Percentiles rank a stretch among this genome's conserved stretches.
Conservation (phyloP, 2,329 filamentous ascomycete species). For the Tolypocladium ophioglossoides region DNA sequence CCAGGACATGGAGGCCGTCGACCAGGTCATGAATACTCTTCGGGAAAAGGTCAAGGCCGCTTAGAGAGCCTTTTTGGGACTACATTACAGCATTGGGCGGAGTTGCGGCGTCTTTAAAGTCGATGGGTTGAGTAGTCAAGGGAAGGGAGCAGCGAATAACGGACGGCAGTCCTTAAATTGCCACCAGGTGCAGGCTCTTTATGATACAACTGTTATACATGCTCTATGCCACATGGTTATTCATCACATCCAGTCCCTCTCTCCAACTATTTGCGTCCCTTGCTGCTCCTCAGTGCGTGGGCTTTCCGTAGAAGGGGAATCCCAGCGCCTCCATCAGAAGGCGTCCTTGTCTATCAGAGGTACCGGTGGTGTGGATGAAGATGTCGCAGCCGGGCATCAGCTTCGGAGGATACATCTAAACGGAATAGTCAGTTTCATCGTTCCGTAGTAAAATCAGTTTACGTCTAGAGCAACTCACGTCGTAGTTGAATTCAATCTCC, state of each 20-base stretch:
- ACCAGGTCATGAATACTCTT: constrained; percentile 60
- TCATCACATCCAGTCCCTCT: not conserved
- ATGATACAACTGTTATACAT: constrained; percentile 26
- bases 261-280: not conserved
- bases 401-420: constrained; percentile 47
- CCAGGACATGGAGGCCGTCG: constrained; percentile 76
- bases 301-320: constrained; percentile 69
- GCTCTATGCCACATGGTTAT: constrained; percentile 14
- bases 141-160: not conserved
- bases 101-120: constrained; percentile 19
- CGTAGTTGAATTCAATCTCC: constrained; percentile 90
- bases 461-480: constrained; percentile 50
- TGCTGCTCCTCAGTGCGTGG: constrained; percentile 26
- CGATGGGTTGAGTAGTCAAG: not conserved
- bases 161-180: not conserved
- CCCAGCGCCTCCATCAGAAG: constrained; percentile 46
- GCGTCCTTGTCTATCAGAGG: constrained; percentile 73
- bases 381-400: constrained; percentile 83
- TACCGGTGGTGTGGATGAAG: constrained; percentile 74
- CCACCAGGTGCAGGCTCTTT: not conserved
- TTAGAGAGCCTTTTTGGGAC: not conserved
- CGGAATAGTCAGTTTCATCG: constrained; percentile 5
- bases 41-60: constrained; percentile 37
- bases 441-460: not conserved
- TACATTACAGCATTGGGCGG: constrained; percentile 20